These are phyloP conservation scores for Aspergillus terreus DNA, from an alignment of 2,329 filamentous ascomycete species.

Conservation along the genomic window DNA sequence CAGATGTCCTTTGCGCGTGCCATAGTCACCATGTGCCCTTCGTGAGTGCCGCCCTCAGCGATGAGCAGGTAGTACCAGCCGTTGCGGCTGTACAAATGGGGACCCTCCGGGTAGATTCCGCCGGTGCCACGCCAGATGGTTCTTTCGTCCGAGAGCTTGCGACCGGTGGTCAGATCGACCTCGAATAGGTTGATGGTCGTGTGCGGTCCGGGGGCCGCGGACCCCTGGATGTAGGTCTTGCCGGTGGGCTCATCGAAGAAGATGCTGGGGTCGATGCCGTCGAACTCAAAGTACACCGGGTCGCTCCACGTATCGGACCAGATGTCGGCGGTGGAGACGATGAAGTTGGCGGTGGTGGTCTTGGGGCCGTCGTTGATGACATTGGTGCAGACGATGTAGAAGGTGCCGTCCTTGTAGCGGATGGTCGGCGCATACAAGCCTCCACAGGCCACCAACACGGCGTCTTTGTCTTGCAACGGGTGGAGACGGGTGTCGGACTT, in stretches of 20 bases:
- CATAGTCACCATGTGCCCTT: constrained; percentile 49
- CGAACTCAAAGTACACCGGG: background rate
- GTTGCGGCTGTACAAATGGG: constrained; percentile 50
- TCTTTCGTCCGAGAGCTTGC: background rate
- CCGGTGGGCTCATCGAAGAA: background rate
- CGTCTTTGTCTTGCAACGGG: background rate
- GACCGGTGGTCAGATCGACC: background rate
- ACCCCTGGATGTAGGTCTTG: background rate
- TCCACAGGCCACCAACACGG: constrained; percentile 3
- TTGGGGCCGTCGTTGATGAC: background rate
- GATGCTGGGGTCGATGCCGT: constrained; percentile 1
- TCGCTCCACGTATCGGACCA: background rate
- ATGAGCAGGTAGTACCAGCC: constrained; percentile 50
- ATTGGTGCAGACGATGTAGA: constrained; percentile 44
- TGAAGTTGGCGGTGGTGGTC: background rate
- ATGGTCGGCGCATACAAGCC: constrained; percentile 46
- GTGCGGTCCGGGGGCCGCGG: background rate
- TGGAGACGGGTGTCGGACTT: background rate
- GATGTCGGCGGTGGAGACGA: background rate
- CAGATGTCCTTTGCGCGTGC: constrained; percentile 44
- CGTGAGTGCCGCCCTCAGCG: constrained; percentile 42
- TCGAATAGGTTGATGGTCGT: background rate
- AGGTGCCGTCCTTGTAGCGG: constrained; percentile 40
- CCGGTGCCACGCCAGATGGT: background rate
- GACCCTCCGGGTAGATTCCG: constrained; percentile 43